These are phyloP conservation scores for Acorus gramineus DNA, from an alignment of 106 monocot genomes.

Conservation along the genomic window DNA sequence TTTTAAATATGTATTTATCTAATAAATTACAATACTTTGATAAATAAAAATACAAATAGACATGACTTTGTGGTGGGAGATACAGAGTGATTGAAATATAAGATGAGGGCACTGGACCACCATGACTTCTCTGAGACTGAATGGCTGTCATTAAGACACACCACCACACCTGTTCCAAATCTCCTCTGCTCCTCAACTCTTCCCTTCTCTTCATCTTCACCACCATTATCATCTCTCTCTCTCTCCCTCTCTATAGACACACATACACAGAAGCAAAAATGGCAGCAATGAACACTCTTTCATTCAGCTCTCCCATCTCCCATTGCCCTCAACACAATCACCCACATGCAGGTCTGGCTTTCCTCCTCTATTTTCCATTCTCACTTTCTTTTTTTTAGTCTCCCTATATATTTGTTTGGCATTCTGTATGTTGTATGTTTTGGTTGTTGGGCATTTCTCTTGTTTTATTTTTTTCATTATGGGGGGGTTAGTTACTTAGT, in stretches of 20 bases:
- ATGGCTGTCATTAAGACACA: slow-evolving; percentile 27
- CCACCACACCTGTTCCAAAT: not conserved
- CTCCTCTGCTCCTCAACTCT: slow-evolving; percentile 5
- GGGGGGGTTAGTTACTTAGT: no score
- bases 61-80: no score
- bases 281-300: slow-evolving; percentile 23
- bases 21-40: no score
- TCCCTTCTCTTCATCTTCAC: slow-evolving; percentile 2
- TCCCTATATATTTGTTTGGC: no score
- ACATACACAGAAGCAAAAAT: not conserved
- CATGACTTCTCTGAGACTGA: not conserved
- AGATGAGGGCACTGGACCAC: no score
- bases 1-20: no score
- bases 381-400: no score
- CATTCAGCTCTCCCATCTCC: slow-evolving; percentile 20
- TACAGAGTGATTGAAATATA: no score
- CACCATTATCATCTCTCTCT: not conserved
- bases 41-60: no score
- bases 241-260: slow-evolving; percentile 9
- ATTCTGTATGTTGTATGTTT: no score
- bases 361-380: not conserved
- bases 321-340: slow-evolving; percentile 10
- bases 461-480: no score
- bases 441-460: no score
- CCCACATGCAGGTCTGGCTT: slow-evolving; percentile 10